Conservation (phyloP, 2,329 filamentous ascomycete genomes). For the Tympanopsis confertula region DNA sequence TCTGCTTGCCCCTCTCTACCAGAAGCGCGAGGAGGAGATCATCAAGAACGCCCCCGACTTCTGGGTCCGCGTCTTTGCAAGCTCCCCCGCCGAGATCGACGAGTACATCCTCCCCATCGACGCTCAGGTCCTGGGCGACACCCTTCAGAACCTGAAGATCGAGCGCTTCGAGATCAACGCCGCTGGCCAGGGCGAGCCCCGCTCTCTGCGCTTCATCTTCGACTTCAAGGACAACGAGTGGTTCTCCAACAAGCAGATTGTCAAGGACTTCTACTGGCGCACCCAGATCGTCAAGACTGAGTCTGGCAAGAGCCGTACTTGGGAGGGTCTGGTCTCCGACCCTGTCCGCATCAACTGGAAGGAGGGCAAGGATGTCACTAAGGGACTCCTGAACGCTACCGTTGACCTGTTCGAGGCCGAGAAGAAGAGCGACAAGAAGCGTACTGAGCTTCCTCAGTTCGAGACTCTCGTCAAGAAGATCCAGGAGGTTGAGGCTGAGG, state of each 20-base stretch:
- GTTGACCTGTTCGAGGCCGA: conserved; percentile 43
- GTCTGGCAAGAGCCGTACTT: conserved; percentile 36
- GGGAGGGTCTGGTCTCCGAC: conserved; percentile 52
- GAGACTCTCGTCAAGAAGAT: conserved; percentile 10
- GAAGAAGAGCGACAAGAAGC: conserved; percentile 22
- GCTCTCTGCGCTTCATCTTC: conserved; percentile 43
- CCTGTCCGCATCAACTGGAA: conserved; percentile 58
- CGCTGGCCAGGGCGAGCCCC: conserved; percentile 40
- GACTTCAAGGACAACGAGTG: conserved; percentile 48
- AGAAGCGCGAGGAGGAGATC: conserved; percentile 45
- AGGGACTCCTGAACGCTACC: conserved; percentile 49
- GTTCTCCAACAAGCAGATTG: conserved; percentile 46
- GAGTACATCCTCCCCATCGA: conserved; percentile 50
- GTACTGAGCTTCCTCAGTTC: conserved; percentile 13
- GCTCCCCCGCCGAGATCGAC: conserved; percentile 43
- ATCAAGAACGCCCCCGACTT: conserved; percentile 44
- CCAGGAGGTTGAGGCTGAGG: conserved; percentile 4
- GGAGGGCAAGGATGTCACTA: conserved; percentile 50
- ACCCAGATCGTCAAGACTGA: neutral
- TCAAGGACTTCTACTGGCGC: conserved; percentile 59
- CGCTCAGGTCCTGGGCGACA: conserved; percentile 41
- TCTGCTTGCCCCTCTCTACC: conserved; percentile 39
- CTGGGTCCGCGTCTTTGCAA: conserved; percentile 59
- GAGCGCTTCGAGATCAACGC: conserved; percentile 24
- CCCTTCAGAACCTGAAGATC: conserved; percentile 43